phyloP scores from a whole-genome alignment of 2,329 filamentous ascomycete genomes.

The Xenoacremonium recifei region DNA sequence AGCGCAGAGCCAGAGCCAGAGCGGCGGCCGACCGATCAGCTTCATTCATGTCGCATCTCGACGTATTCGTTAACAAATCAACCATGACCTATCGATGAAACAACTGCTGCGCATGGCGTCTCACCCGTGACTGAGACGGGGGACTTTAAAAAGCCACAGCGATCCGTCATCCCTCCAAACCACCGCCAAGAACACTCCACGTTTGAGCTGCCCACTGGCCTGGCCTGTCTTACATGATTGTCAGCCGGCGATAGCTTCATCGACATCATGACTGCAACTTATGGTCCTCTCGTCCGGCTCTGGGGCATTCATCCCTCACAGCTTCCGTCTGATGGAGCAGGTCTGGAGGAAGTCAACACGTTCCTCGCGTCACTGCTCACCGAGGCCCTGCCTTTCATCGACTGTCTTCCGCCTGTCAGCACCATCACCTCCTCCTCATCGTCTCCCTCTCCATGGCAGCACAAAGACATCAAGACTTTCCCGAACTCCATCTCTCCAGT shows the following conservation, averaged over 20 bases:
- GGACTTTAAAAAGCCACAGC: too few relatives aligned
- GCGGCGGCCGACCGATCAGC: too few relatives aligned
- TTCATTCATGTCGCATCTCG: too few relatives aligned
- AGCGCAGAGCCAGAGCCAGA: not conserved
- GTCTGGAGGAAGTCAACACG: slow-evolving; percentile 42
- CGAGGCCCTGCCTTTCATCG: slow-evolving; percentile 61
- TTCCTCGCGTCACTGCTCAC: slow-evolving; percentile 53
- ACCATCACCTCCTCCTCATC: slow-evolving; percentile 7
- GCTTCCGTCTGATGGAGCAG: slow-evolving; percentile 42
- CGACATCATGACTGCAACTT: slow-evolving; percentile 24
- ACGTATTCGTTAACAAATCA: too few relatives aligned
- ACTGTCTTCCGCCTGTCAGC: slow-evolving; percentile 45
- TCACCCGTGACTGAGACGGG: too few relatives aligned
- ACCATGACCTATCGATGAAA: too few relatives aligned
- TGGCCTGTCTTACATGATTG: too few relatives aligned
- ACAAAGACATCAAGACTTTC: slow-evolving; percentile 48
- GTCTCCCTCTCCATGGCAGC: slow-evolving; percentile 41
- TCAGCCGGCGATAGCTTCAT: too few relatives aligned
- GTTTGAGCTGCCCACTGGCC: too few relatives aligned
- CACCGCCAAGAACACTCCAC: too few relatives aligned
- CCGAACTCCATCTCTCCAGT: slow-evolving; percentile 50
- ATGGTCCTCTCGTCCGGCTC: slow-evolving; percentile 52
- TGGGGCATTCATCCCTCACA: slow-evolving; percentile 49
- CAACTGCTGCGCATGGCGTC: too few relatives aligned
- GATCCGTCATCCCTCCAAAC: too few relatives aligned